Percentiles rank a stretch among this genome's conserved stretches.
These are phyloP conservation scores for Pseudoneurospora amorphoporcata DNA, from an alignment of 495 filamentous ascomycete species.

Conservation along the genomic window DNA sequence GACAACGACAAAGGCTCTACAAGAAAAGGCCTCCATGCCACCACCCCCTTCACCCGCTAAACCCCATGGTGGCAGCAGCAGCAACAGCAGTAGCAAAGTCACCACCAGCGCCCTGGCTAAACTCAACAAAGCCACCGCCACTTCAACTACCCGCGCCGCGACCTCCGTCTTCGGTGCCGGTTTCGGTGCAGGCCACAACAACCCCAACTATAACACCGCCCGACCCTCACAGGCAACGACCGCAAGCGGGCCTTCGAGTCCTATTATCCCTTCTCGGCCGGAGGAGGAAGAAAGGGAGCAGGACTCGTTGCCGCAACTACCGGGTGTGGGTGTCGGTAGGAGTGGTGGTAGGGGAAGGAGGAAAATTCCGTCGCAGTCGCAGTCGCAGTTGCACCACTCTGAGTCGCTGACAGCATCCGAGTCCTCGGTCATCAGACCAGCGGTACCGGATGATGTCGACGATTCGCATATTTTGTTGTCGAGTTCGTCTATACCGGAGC, in stretches of 20 bases:
- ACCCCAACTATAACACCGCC: conserved; percentile 4
- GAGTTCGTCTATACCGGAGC: background rate
- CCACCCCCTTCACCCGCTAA: background rate
- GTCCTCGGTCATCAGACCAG: background rate
- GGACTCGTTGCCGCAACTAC: background rate
- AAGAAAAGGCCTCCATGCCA: background rate
- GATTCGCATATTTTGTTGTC: background rate
- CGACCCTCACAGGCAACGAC: conserved; percentile 37
- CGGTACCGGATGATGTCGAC: background rate
- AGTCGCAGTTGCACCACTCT: background rate
- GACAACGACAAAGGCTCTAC: background rate
- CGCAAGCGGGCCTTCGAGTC: conserved; percentile 26
- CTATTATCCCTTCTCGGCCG: background rate
- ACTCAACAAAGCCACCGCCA: background rate
- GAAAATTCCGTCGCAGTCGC: too few relatives aligned
- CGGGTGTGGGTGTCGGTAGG: background rate
- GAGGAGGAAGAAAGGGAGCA: background rate
- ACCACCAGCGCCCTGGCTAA: conserved; percentile 2
- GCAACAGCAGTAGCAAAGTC: background rate
- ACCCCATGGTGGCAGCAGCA: background rate
- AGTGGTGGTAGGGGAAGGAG: background rate
- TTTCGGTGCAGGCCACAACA: conserved; percentile 3
- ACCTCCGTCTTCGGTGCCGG: background rate
- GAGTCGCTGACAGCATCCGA: background rate
- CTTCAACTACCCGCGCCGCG: background rate